Evolutionary conservation across 2,329 filamentous ascomycete species (phyloP).

Genomic region (Neoscytalidium dimidiatum): DNA sequence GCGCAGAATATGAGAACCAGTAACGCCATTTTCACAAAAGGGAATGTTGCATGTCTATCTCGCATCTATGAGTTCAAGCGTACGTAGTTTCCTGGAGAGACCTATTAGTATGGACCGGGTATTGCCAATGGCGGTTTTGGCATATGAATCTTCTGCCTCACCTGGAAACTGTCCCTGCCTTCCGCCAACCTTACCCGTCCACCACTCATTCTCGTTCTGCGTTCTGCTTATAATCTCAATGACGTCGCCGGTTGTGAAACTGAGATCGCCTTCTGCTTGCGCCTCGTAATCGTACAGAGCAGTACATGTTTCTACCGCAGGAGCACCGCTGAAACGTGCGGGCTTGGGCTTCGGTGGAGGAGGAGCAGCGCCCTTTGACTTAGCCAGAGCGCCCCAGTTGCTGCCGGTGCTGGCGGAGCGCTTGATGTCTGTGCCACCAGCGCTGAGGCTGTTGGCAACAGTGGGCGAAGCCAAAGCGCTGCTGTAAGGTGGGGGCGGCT

Average conservation of each 20-base stretch:
- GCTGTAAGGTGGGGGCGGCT: conserved; percentile 42
- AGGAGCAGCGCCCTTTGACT: conserved; percentile 51
- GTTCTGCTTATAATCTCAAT: conserved; percentile 87
- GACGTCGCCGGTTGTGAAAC: conserved; percentile 81
- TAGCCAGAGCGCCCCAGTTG: conserved; percentile 46
- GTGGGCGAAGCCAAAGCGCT: conserved; percentile 36
- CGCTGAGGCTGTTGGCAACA: not conserved
- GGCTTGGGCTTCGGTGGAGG: conserved; percentile 65
- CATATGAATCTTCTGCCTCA: conserved; percentile 48
- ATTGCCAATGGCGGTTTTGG: not conserved
- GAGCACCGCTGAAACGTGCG: conserved; percentile 65
- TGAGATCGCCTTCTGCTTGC: conserved; percentile 90
- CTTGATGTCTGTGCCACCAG: conserved; percentile 29
- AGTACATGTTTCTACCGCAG: conserved; percentile 75
- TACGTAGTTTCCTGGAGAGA: conserved; percentile 43
- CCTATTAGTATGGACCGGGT: conserved; percentile 39
- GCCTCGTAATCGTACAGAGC: conserved; percentile 96
- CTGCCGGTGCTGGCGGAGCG: conserved; percentile 33
- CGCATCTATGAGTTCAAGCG: conserved; percentile 35
- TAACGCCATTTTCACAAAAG: not conserved
- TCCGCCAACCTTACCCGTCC: conserved; percentile 79
- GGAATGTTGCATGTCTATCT: conserved; percentile 1
- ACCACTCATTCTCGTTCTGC: conserved; percentile 96
- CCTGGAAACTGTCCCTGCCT: conserved; percentile 93
- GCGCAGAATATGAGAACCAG: not conserved